Conservation (phyloP, 257 asterid genomes). For the Capsicum rhomboideum region DNA sequence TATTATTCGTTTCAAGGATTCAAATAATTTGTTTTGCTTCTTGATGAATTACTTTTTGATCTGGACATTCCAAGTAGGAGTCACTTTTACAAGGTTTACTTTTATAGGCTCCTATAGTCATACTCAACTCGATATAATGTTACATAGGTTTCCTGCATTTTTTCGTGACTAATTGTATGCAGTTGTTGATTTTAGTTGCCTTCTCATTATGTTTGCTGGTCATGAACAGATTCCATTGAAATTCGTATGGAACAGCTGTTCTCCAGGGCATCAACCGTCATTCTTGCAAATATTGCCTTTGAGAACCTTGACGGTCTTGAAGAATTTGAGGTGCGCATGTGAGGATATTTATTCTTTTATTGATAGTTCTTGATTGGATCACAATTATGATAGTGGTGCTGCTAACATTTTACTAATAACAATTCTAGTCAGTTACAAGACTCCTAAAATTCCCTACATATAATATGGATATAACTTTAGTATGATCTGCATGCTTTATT, state of each 20-base stretch:
- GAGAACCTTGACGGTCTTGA: constrained; percentile 54
- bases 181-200: background rate
- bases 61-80: background rate
- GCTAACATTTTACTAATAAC: background rate
- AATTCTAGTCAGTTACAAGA: background rate
- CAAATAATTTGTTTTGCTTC: background rate
- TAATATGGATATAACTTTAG: background rate
- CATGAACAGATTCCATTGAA: constrained; percentile 64
- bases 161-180: background rate
- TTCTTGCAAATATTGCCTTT: constrained; percentile 58
- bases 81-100: background rate
- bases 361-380: background rate
- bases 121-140: background rate
- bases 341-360: background rate
- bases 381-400: background rate
- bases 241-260: constrained; percentile 54
- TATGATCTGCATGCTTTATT: background rate
- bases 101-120: background rate
- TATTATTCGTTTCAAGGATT: background rate
- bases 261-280: constrained; percentile 59
- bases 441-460: background rate
- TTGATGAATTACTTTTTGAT: background rate
- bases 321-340: constrained; percentile 58
- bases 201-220: background rate
- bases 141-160: background rate